phyloP scores from a whole-genome alignment of 495 filamentous ascomycete genomes.

The Penicillium crystallinum region DNA sequence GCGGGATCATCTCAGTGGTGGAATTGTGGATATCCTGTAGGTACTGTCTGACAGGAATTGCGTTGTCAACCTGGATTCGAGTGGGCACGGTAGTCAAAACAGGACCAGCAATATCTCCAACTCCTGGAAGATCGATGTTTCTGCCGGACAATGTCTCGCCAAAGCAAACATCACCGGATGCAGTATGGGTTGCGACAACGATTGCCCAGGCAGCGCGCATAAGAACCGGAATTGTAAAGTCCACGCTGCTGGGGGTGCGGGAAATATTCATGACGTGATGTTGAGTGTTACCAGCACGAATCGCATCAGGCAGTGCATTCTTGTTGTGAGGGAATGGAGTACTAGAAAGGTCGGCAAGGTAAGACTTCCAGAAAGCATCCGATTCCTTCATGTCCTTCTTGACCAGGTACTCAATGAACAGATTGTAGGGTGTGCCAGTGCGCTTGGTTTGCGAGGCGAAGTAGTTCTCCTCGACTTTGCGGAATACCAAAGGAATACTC shows the following conservation, averaged over 20 bases:
- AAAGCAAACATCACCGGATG: slow-evolving; percentile 47
- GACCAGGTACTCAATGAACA: slow-evolving; percentile 41
- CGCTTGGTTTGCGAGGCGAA: slow-evolving; percentile 5
- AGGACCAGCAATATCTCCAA: slow-evolving; percentile 49
- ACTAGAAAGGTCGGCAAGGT: slow-evolving; percentile 26
- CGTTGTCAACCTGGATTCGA: slow-evolving; percentile 38
- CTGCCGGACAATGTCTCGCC: slow-evolving; percentile 53
- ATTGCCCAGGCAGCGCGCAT: slow-evolving; percentile 53
- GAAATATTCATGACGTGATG: slow-evolving; percentile 21
- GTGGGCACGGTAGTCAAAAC: slow-evolving; percentile 50
- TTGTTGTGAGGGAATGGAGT: slow-evolving; percentile 29
- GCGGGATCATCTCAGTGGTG: slow-evolving; percentile 45
- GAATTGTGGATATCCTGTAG: slow-evolving; percentile 38
- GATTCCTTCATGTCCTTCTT: slow-evolving; percentile 30
- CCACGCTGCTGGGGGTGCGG: slow-evolving; percentile 13
- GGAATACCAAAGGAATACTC: slow-evolving; percentile 55
- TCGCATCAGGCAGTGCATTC: slow-evolving; percentile 19
- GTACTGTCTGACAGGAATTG: slow-evolving; percentile 31
- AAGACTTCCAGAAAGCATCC: slow-evolving; percentile 43
- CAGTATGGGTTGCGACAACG: slow-evolving; percentile 40
- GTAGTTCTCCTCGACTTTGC: slow-evolving; percentile 50
- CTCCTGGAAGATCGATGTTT: slow-evolving; percentile 44
- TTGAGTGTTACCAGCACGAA: slow-evolving; percentile 31
- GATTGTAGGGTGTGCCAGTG: slow-evolving; percentile 26
- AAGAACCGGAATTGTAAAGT: slow-evolving; percentile 44